These are phyloP conservation scores for Coemansia reversa DNA, from an alignment of 192 early-diverging fungal genomes.

Conservation along the genomic window DNA sequence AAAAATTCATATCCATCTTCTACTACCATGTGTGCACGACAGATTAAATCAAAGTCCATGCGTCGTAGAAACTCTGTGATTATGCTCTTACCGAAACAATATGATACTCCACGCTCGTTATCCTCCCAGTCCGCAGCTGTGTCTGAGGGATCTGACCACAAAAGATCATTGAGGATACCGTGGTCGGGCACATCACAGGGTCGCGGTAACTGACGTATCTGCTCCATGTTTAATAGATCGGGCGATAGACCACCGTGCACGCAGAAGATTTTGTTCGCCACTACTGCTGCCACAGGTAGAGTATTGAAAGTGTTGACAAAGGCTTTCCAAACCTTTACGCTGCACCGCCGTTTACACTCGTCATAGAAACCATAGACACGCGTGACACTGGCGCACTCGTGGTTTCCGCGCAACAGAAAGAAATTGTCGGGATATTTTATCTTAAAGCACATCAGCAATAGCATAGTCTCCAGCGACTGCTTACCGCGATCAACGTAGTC, in stretches of 20 bases:
- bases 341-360: slow-evolving; percentile 90
- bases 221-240: slow-evolving; percentile 75
- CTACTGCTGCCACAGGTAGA: slow-evolving; percentile 87
- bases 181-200: slow-evolving; percentile 91
- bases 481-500: slow-evolving; percentile 99
- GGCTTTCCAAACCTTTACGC: slow-evolving; percentile 84
- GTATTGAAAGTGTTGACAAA: slow-evolving; percentile 95
- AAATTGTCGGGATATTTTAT: slow-evolving; percentile 97
- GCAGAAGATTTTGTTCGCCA: slow-evolving; percentile 92
- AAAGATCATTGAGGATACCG: slow-evolving; percentile 85
- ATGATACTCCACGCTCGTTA: slow-evolving; percentile 95
- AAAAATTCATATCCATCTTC: slow-evolving; percentile 99
- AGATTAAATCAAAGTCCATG: slow-evolving; percentile 90
- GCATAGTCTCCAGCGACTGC: slow-evolving; percentile 90
- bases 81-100: slow-evolving; percentile 85
- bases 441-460: slow-evolving; percentile 92
- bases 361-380: slow-evolving; percentile 96
- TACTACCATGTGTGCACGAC: slow-evolving; percentile 93
- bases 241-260: slow-evolving; percentile 93
- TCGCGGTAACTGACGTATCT: slow-evolving; percentile 74
- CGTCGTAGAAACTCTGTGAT: slow-evolving; percentile 80
- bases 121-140: slow-evolving; percentile 79
- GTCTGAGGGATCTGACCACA: slow-evolving; percentile 93
- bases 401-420: slow-evolving; percentile 95
- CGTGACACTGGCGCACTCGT: slow-evolving; percentile 92